Conservation (phyloP, 208 protist species). For the Histomonas meleagridis region DNA sequence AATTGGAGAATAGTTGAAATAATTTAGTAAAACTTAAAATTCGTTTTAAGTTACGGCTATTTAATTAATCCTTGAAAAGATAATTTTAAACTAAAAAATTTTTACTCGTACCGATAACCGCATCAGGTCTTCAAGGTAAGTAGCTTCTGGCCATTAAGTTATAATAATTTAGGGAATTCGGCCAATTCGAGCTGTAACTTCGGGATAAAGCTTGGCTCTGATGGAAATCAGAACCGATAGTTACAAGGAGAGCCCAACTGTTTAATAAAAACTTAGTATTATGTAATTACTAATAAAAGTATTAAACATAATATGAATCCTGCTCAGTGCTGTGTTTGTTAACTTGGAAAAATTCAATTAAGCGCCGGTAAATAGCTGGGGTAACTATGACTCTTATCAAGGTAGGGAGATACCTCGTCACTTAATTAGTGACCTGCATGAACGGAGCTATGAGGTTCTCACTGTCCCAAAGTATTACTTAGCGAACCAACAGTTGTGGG, state of each 20-base stretch:
- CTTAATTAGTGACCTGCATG: conserved; percentile 65
- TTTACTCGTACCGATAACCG: conserved; percentile 61
- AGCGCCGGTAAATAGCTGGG: conserved; percentile 68
- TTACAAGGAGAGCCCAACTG: conserved; percentile 68
- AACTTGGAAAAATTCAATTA: conserved; percentile 70
- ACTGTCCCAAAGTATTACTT: conserved; percentile 62
- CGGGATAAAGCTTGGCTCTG: conserved; percentile 65
- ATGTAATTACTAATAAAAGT: conserved; percentile 50
- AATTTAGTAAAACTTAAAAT: neutral
- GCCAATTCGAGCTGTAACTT: conserved; percentile 66
- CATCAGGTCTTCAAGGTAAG: conserved; percentile 67
- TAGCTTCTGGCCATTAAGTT: conserved; percentile 62
- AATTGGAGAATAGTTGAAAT: no score
- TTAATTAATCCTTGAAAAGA: neutral
- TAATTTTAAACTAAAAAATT: conserved; percentile 17
- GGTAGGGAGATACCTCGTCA: conserved; percentile 70
- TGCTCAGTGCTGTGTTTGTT: conserved; percentile 70
- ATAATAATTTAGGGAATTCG: conserved; percentile 68
- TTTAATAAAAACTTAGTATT: conserved; percentile 75
- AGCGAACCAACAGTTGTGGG: conserved; percentile 45
- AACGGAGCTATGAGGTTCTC: conserved; percentile 66
- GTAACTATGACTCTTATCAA: conserved; percentile 75
- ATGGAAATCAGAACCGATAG: conserved; percentile 62
- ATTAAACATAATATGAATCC: conserved; percentile 68
- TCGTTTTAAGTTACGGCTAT: neutral